Evolutionary conservation across 169 alveolate genomes (phyloP), one percentile per base, ranked within the genome.

Genomic region (Cytauxzoon felis): DNA sequence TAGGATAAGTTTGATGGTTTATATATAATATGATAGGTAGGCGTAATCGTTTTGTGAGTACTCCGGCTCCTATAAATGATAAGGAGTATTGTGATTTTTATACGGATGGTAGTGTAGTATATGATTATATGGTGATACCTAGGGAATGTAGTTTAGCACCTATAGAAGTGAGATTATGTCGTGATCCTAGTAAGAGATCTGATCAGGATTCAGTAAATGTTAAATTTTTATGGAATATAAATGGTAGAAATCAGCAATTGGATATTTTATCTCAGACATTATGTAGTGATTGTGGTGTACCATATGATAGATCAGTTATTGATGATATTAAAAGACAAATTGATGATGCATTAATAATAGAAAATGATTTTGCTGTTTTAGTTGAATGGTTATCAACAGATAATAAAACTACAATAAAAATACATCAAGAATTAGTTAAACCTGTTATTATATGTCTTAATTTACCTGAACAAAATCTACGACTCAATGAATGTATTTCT

Each of bases 191-290:
- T 4, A 16, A 19, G 30, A 8, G 30, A 9, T 23, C 6, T n/a
- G 13, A 2, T 18, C 30, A 3, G 33, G 21, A 43, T 5, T 16
- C 19, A 18, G 34, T 38, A 7, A 18, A 21, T 21, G 27, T 58
- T 41, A 43, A 16, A 3, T 58, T 58, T 7, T 18, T 58, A 56
- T 58, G 68, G 68, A 58, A 58, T 60, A 58, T 58, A 56, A 30
- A 42, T 13, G 68, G 47, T 23, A 21, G 61, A n/a, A 21, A 8
- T 19, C 40, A 8, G 21, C 45, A 53, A 40, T 29, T 58, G 16
- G 30, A 58, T 5, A 43, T 58, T 11, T 40, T 58, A 21, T 11
- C 68, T 7, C 65, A 43, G 34, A 43, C 45, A 23, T 11, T 58
- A 7, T 58, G 63, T 34, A 58, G 63, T 18, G 68, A 58, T 3